Conservation (phyloP, 257 asterid species). For the Jacaranda copaia region DNA sequence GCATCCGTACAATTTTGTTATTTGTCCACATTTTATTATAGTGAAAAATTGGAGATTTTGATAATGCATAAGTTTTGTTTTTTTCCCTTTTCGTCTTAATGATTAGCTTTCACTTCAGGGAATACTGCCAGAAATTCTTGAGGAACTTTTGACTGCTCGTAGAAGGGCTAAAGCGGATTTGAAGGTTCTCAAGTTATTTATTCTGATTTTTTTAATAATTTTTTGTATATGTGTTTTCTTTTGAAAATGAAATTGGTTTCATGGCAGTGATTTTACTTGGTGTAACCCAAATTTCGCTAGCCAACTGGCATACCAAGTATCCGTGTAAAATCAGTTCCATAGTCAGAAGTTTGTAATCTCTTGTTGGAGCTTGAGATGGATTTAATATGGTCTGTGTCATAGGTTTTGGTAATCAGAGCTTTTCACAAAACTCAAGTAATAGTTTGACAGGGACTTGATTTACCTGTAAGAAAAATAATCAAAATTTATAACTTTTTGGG, state of each 20-base stretch:
- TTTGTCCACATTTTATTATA: background rate
- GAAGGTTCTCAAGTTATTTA: slow-evolving; percentile 63
- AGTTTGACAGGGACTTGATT: slow-evolving; percentile 1
- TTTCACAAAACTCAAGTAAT: background rate
- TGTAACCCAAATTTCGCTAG: slow-evolving; percentile 5
- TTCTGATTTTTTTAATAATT: background rate
- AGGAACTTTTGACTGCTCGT: slow-evolving; percentile 95
- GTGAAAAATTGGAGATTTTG: slow-evolving; percentile 8
- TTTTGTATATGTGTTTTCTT: slow-evolving; percentile 25
- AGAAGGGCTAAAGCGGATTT: slow-evolving; percentile 97
- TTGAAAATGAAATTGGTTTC: slow-evolving; percentile 18
- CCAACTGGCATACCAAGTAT: slow-evolving; percentile 11
- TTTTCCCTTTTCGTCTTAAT: slow-evolving; percentile 25
- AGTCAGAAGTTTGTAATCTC: slow-evolving; percentile 16
- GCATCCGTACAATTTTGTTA: slow-evolving; percentile 28
- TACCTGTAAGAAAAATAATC: slow-evolving; percentile 3
- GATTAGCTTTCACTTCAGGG: slow-evolving; percentile 62
- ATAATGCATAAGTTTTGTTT: slow-evolving; percentile 12
- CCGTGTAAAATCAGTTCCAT: slow-evolving; percentile 12
- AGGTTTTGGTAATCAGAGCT: background rate
- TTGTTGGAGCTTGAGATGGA: slow-evolving; percentile 9
- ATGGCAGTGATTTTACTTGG: slow-evolving; percentile 6
- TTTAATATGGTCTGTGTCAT: background rate
- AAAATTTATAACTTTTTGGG: slow-evolving; percentile 20
- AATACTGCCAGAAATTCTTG: slow-evolving; percentile 97